Evolutionary conservation across 2,329 filamentous ascomycete species (phyloP).

Genomic region (Mariannaea elegans): DNA sequence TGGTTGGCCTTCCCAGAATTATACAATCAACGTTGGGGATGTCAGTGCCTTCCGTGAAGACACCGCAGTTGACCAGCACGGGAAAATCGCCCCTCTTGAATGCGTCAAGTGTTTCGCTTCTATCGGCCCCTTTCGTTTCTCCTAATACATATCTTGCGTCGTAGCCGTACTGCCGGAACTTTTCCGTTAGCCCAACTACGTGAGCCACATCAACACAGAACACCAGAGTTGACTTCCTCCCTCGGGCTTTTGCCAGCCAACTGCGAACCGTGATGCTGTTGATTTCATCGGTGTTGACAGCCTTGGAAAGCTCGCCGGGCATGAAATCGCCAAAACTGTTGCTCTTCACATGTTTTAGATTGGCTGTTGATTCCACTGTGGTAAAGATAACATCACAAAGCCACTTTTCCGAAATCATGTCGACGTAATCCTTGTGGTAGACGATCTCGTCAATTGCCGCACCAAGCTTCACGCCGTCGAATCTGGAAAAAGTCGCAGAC

Average conservation of each 20-base stretch:
- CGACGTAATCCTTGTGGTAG: slow-evolving; percentile 81
- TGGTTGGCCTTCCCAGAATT: slow-evolving; percentile 85
- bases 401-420: slow-evolving; percentile 87
- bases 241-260: slow-evolving; percentile 81
- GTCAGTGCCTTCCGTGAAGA: slow-evolving; percentile 97
- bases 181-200: slow-evolving; percentile 76
- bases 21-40: slow-evolving; percentile 98
- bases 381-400: slow-evolving; percentile 93
- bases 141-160: slow-evolving; percentile 90
- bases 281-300: slow-evolving; percentile 81
- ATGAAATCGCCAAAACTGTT: slow-evolving; percentile 79
- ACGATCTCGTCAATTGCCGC: slow-evolving; percentile 93
- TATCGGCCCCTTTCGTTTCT: slow-evolving; percentile 74
- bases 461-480: slow-evolving; percentile 84
- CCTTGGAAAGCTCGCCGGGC: slow-evolving; percentile 77
- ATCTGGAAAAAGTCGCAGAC: slow-evolving; percentile 80
- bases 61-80: slow-evolving; percentile 91
- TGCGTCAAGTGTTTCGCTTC: slow-evolving; percentile 74
- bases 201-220: slow-evolving; percentile 95
- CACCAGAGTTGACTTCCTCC: slow-evolving; percentile 84
- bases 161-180: slow-evolving; percentile 79
- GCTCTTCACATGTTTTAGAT: slow-evolving; percentile 76
- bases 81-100: slow-evolving; percentile 83
- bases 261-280: slow-evolving; percentile 88
- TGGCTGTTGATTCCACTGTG: slow-evolving; percentile 83